Base-by-base conservation (phyloP, 164 flowering plant genomes). In the Cinnamomum chago region DNA sequence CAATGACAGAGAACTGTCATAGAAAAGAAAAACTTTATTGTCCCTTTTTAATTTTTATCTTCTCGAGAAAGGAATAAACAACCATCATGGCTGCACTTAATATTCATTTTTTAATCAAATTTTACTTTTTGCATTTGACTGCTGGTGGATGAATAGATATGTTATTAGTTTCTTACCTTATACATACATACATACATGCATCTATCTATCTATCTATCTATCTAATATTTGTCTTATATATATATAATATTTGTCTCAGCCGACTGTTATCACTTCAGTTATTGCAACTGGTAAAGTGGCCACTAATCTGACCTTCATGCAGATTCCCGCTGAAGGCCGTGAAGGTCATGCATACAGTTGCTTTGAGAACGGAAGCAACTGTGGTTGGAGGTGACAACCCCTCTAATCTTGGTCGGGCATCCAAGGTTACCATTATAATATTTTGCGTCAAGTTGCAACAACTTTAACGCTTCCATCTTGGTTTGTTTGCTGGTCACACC, bases 321-420 rank as follows among this genome's bases (percentile, higher is more conserved):
- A 94, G 99, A 82, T 96, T 91, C 75, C 99, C 99, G 15, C 78
- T 96, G 82, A 96, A 96, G 83, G 98, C 99, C 64, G 98, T 88
- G 72, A 92, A 88, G 73, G 99, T 95, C 18, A 93, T 93, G 98
- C 98, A 92, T 76, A 92, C 97, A 13, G 98, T 93, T 18, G 83
- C 99, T 35, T 81, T 93, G 80, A 85, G 98, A 71, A 96, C 99
- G 35, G 99, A 96, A 83, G 93, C 95, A 80, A 90, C 95, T 72
- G 78, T 92, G 65, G 70, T 77, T 72, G 76, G 62, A 65, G 86
- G 90, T 18, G 82, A 81, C 82, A 82, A 82, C 76, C 92, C 92
- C 62, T 72, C 89, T 18, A 92, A 86, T 80, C 92, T 95, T 79
- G 94, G 96, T 40, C 89, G 76, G 81, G 96, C 89, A 27, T 92